Evolutionary conservation across 1,284 basidiomycete genomes (phyloP), one percentile per base, ranked within the genome.

Genomic region (Irpex sp.): DNA sequence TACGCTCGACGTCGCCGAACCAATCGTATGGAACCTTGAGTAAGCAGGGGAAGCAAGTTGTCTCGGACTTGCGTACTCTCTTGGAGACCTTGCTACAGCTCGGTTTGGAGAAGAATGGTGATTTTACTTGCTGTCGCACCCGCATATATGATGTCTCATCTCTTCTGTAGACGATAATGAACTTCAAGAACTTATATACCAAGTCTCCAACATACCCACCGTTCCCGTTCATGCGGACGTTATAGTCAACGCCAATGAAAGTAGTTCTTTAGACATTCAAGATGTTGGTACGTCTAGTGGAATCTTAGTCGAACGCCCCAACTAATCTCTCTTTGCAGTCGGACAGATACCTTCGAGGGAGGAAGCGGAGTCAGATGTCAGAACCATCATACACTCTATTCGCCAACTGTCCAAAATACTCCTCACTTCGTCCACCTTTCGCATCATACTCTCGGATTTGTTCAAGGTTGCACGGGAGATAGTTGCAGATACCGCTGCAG

Each of bases 101-200:
- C 65, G 80, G 81, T 0, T 67, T 78, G 66, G 81, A 84, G 67
- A 84, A 84, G 68, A 85, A 84, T 64, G 74, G 83, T 83, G 62
- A 57, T 77, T 77, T 26, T 4, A 47, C 8, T 40, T 49, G 13
- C 64, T 49, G 36, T 7, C 44, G 47, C 19, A 8, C 13, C 26
- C 21, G n/a, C 17, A 40, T 21, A 7, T 26, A 34, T 5, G 6
- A 15, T 26, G 19, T 59, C 31, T 5, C 13, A 34, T 5, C 48
- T 59, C 51, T 62, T 7, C 19, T 17, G 37, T 63, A 84, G 82
- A 75, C 61, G 82, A 84, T 65, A 73, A 84, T 68, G 75, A 70
- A 61, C 6, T 83, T 1, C 83, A 85, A 66, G 78, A 82, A 26
- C 44, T 83, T 2, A 64, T 81, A 21, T 80, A 73, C 62, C 71